These are phyloP conservation scores for Lentinula novae-zelandiae DNA, from an alignment of 1,284 basidiomycete genomes.

Conservation along the genomic window DNA sequence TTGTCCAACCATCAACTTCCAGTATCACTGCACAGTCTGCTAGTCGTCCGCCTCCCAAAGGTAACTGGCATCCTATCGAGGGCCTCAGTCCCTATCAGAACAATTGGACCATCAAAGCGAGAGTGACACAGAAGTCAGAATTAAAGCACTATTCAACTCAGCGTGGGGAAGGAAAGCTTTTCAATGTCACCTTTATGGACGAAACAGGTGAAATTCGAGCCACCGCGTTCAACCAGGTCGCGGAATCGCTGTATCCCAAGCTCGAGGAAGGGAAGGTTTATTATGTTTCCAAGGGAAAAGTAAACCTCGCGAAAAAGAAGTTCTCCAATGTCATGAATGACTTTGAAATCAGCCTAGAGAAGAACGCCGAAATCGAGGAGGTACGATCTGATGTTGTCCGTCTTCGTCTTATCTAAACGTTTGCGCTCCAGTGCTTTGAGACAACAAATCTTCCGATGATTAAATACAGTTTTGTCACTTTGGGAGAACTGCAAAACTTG, in stretches of 20 bases:
- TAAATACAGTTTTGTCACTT: slow-evolving; percentile 79
- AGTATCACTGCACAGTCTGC: not conserved
- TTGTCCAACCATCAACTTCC: not conserved
- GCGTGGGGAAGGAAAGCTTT: slow-evolving; percentile 93
- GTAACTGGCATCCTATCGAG: slow-evolving; percentile 77
- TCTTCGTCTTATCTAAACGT: slow-evolving; percentile 9
- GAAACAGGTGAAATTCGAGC: slow-evolving; percentile 92
- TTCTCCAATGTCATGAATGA: slow-evolving; percentile 91
- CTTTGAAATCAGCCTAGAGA: slow-evolving; percentile 92
- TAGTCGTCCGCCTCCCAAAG: slow-evolving; percentile 24
- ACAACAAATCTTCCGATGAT: slow-evolving; percentile 71
- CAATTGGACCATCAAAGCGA: slow-evolving; percentile 98
- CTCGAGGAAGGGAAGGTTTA: slow-evolving; percentile 94
- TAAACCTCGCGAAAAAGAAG: slow-evolving; percentile 97
- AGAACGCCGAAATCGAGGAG: slow-evolving; percentile 80
- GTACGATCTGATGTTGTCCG: slow-evolving; percentile 29
- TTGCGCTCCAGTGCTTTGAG: slow-evolving; percentile 66
- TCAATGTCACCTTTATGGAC: slow-evolving; percentile 92
- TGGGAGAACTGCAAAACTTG: slow-evolving; percentile 60
- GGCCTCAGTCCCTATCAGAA: slow-evolving; percentile 96
- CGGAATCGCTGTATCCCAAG: slow-evolving; percentile 81
- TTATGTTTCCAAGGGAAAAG: slow-evolving; percentile 85
- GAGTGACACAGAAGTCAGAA: slow-evolving; percentile 88
- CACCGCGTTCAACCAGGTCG: slow-evolving; percentile 89
- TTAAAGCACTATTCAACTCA: slow-evolving; percentile 89